Conservation (phyloP, 768 basidiomycete species). For the Tylopilus rubrobrunneus region DNA sequence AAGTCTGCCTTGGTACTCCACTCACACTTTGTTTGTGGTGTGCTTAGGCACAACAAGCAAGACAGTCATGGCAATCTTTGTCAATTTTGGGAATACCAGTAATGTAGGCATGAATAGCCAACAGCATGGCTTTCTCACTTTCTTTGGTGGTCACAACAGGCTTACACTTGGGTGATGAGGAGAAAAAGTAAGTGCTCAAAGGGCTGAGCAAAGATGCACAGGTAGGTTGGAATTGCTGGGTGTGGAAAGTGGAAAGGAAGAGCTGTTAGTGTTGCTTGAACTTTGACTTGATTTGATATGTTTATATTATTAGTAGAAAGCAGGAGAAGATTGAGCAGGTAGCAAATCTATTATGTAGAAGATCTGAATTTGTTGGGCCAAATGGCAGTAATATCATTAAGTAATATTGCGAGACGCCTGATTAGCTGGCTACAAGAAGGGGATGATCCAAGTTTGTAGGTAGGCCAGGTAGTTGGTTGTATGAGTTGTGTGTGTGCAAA, state of each 20-base stretch:
- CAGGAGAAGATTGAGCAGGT: slow-evolving; percentile 13
- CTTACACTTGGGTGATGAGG: slow-evolving; percentile 51
- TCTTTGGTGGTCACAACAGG: slow-evolving; percentile 94
- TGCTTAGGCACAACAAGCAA: slow-evolving; percentile 67
- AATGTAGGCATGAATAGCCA: slow-evolving; percentile 23
- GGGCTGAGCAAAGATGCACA: slow-evolving; percentile 20
- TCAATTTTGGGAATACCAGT: slow-evolving; percentile 54
- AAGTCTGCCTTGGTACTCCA: slow-evolving; percentile 56
- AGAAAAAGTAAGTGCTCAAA: slow-evolving; percentile 17
- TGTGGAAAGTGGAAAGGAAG: slow-evolving; percentile 21
- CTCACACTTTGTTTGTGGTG: slow-evolving; percentile 79
- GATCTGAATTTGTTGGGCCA: slow-evolving; percentile 57
- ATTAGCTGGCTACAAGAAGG: slow-evolving; percentile 36
- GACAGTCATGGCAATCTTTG: slow-evolving; percentile 78
- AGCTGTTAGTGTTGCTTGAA: slow-evolving; percentile 30
- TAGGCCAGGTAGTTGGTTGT: slow-evolving; percentile 10
- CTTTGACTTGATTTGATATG: slow-evolving; percentile 27
- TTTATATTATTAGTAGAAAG: slow-evolving; percentile 14
- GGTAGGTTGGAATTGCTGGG: slow-evolving; percentile 17
- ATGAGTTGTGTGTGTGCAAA: slow-evolving; percentile 18
- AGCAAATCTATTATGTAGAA: slow-evolving; percentile 27
- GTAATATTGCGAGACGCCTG: slow-evolving; percentile 46
- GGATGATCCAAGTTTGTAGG: slow-evolving; percentile 24
- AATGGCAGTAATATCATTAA: slow-evolving; percentile 55
- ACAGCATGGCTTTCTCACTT: slow-evolving; percentile 78